Percentiles rank a stretch among this genome's conserved stretches.
Evolutionary conservation across 352 stramenopile genomes (phyloP).

Genomic region (Globisporangium apiculatum): DNA sequence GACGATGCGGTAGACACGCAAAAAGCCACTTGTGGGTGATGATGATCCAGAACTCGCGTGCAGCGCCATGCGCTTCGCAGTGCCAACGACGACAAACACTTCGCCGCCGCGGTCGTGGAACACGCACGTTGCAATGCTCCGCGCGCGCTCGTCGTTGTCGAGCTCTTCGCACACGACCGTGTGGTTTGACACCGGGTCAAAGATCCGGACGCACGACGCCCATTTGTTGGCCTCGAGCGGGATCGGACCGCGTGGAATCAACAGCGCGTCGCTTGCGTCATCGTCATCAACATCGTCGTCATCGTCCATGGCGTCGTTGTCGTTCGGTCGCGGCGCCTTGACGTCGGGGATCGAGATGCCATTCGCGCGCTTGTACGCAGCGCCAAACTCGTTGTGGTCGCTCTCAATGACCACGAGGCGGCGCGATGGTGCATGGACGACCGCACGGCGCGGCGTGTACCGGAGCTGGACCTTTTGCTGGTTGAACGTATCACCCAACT

Average conservation of each 20-base stretch:
- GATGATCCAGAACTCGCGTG: slow-evolving; percentile 67
- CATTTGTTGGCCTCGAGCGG: slow-evolving; percentile 78
- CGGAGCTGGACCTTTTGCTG: slow-evolving; percentile 92
- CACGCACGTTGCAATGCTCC: slow-evolving; percentile 90
- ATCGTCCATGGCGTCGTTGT: slow-evolving; percentile 12
- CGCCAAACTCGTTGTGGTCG: slow-evolving; percentile 95
- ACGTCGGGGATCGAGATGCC: slow-evolving; percentile 60
- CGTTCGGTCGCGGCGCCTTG: background rate
- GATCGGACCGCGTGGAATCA: slow-evolving; percentile 54
- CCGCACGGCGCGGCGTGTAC: slow-evolving; percentile 96
- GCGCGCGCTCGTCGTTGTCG: slow-evolving; percentile 89
- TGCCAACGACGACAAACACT: slow-evolving; percentile 96
- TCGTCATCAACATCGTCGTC: slow-evolving; percentile 90
- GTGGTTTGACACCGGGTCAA: slow-evolving; percentile 91
- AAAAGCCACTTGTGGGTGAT: slow-evolving; percentile 46
- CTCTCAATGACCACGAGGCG: slow-evolving; percentile 96
- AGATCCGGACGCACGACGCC: slow-evolving; percentile 96
- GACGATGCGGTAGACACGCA: slow-evolving; percentile 94
- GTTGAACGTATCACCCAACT: slow-evolving; percentile 96
- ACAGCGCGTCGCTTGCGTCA: slow-evolving; percentile 64
- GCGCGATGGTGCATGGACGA: slow-evolving; percentile 81
- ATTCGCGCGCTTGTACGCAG: slow-evolving; percentile 86
- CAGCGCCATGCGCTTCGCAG: slow-evolving; percentile 93
- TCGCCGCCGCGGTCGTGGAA: slow-evolving; percentile 96
- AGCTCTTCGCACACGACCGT: slow-evolving; percentile 91